These are phyloP conservation scores for Plenodomus tracheiphilus DNA, from an alignment of 2,329 filamentous ascomycete species.

Conservation along the genomic window DNA sequence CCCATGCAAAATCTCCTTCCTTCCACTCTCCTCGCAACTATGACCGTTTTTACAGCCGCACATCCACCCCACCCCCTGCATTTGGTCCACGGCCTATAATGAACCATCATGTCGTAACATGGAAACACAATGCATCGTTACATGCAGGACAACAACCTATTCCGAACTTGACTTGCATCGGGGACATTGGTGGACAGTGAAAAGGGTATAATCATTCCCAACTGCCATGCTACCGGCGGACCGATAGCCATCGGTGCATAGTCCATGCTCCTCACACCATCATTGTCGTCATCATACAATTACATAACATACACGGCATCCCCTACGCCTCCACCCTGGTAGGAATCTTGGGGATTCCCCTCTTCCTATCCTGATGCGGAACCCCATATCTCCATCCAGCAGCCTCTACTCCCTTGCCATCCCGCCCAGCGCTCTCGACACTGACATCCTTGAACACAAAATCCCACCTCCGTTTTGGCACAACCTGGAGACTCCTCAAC, in stretches of 20 bases:
- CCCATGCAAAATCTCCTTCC: too few relatives aligned
- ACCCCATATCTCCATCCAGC: slow-evolving; percentile 65
- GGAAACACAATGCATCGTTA: not conserved
- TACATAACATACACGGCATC: not conserved
- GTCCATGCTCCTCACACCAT: too few relatives aligned
- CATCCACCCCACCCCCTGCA: too few relatives aligned
- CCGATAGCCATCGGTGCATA: too few relatives aligned
- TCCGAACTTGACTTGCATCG: not conserved
- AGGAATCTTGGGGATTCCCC: slow-evolving; percentile 65
- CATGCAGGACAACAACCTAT: not conserved
- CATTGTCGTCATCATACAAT: slow-evolving; percentile 5
- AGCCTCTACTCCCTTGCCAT: slow-evolving; percentile 57
- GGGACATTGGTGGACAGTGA: not conserved
- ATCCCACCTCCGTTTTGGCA: slow-evolving; percentile 58
- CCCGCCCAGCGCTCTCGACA: slow-evolving; percentile 57
- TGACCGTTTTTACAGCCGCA: too few relatives aligned
- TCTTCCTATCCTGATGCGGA: slow-evolving; percentile 65
- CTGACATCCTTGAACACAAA: slow-evolving; percentile 64
- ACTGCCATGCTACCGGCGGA: too few relatives aligned
- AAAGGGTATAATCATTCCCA: not conserved
- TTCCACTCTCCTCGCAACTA: too few relatives aligned
- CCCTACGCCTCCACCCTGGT: slow-evolving; percentile 56
- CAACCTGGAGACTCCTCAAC: slow-evolving; percentile 47
- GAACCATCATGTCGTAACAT: too few relatives aligned
- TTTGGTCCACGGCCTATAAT: too few relatives aligned